Evolutionary conservation across 2,329 filamentous ascomycete genomes (phyloP).

Genomic region (Microcera coccophila): DNA sequence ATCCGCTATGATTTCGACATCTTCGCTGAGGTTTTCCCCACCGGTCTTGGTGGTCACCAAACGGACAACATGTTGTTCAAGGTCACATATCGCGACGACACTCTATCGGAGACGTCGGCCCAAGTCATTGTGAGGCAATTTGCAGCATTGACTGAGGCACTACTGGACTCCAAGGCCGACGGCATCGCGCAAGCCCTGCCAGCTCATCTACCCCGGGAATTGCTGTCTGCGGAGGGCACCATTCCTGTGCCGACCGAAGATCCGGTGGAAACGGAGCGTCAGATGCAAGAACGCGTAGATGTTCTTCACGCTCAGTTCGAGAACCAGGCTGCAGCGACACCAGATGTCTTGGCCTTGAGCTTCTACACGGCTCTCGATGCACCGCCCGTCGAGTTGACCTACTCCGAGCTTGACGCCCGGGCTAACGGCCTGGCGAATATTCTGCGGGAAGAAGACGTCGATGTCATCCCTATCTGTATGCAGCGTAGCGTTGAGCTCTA

Average conservation of each 20-base stretch:
- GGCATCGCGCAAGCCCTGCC: not conserved
- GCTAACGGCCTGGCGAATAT: not conserved
- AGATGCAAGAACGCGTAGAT: conserved; percentile 8
- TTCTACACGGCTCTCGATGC: not conserved
- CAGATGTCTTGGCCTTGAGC: conserved; percentile 9
- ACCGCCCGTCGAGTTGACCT: not conserved
- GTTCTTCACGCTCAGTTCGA: conserved; percentile 25
- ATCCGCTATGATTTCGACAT: not conserved
- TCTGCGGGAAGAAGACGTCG: not conserved
- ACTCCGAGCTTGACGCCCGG: not conserved
- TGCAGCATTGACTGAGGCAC: conserved; percentile 9
- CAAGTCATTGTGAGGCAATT: conserved; percentile 16
- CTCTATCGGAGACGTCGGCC: conserved; percentile 15
- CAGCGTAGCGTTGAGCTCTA: conserved; percentile 36
- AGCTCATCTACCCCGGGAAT: not conserved
- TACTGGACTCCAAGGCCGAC: conserved; percentile 10
- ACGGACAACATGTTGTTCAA: conserved; percentile 4
- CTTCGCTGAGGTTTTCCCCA: not conserved
- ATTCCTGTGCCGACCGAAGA: not conserved
- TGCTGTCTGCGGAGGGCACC: not conserved
- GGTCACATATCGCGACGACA: conserved; percentile 8
- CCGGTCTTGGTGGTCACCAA: not conserved
- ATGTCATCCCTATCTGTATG: conserved; percentile 36
- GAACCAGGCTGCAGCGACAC: conserved; percentile 16
- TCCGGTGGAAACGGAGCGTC: not conserved